Base-by-base conservation (phyloP, 108 stramenopile species). In the Pseudonitzschia pungens region DNA sequence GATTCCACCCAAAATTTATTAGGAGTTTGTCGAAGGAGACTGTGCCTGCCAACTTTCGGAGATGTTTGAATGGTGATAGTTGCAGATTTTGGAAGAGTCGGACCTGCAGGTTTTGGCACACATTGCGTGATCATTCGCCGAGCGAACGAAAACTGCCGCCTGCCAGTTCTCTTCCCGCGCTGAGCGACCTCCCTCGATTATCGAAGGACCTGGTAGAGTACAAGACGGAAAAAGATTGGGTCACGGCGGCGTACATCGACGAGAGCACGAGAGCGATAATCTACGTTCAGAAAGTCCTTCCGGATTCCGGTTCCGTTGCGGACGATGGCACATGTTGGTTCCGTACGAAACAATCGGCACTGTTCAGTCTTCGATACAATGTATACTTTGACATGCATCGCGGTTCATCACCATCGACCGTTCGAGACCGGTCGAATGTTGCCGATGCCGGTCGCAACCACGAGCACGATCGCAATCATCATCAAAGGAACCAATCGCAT, bases 71-170 rank as follows among this genome's bases (percentile, higher is more conserved):
- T 27, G 22, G 22, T n/a, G 10, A 58, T 26, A 10, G 10, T n/a
- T 58, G 57, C 29, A 58, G 57, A 26, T 58, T 58, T 58, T 58
- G 15, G 20, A 58, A 58, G 14, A 8, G 15, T 40, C 32, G 60
- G 29, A 33, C 7, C 2, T 67, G 66, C 27, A 40, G 28, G 42
- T 67, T 51, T 48, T 67, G 66, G 66, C 66, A 67, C 36, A 16
- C 24, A 20, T 48, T 48, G 45, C 14, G 7, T 10, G 18, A 28
- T 48, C 36, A 8, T 26, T 67, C 45, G 10, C 45, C 10, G 12
- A 4, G 20, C 6, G 57, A 15, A 32, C 31, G 14, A 24, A 28
- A 20, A 31, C 1, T 24, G 29, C 57, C 57, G 29, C 45, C 45
- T 48, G 10, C 18, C 45, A 11, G 10, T 48, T 48, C 45, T 18